phyloP scores from a whole-genome alignment of 1,284 basidiomycete species.

The Microstroma glucosiphilum region DNA sequence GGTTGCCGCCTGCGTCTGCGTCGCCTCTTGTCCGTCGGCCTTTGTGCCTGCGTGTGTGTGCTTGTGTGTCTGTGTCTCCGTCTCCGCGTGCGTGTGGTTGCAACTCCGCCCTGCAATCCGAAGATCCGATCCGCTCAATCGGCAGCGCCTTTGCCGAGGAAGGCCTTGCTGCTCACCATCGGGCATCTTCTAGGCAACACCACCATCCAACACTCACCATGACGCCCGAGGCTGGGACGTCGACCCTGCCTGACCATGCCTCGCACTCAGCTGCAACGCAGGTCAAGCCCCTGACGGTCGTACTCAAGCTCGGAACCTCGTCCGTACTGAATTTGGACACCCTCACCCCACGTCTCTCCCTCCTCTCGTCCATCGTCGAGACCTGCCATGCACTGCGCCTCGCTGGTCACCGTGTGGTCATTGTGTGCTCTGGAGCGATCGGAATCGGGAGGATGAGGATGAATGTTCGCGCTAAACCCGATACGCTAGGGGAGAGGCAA shows the following conservation, averaged over 20 bases:
- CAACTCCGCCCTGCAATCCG: no score
- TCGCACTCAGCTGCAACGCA: neutral
- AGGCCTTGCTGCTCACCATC: no score
- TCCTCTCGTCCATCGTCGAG: slow-evolving; percentile 85
- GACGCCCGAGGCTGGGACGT: no score
- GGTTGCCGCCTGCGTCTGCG: no score
- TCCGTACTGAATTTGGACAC: slow-evolving; percentile 44
- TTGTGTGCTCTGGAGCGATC: slow-evolving; percentile 93
- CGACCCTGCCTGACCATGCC: no score
- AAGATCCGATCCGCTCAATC: no score
- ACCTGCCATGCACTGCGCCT: slow-evolving; percentile 72
- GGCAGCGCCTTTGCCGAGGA: no score
- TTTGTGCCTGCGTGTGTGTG: neutral
- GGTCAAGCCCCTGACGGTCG: slow-evolving; percentile 26
- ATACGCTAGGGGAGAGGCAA: slow-evolving; percentile 82
- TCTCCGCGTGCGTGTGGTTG: neutral
- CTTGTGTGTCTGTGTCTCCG: neutral
- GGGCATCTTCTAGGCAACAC: no score
- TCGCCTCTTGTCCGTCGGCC: no score
- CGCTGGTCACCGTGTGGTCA: slow-evolving; percentile 83
- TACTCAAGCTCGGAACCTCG: slow-evolving; percentile 50
- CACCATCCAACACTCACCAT: no score
- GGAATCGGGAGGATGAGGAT: slow-evolving; percentile 89
- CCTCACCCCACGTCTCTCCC: slow-evolving; percentile 68
- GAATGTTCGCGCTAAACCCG: slow-evolving; percentile 72